These are phyloP conservation scores for Zygosaccharomyces bailii DNA, from an alignment of 805 yeast species.

Conservation along the genomic window DNA sequence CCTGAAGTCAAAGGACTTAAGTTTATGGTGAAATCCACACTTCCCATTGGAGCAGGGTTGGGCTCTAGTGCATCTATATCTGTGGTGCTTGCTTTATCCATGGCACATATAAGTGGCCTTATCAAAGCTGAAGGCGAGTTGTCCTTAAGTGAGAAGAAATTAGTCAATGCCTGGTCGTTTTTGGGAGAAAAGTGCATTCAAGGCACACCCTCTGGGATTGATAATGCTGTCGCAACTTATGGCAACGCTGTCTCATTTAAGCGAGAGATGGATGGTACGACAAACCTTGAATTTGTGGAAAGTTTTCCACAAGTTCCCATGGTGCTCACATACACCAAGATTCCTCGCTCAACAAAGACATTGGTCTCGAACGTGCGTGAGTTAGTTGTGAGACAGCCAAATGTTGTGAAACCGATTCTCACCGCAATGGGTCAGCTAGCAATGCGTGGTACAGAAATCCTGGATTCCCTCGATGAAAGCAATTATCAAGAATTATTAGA, in stretches of 20 bases:
- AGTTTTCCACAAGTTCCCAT: constrained; percentile 70
- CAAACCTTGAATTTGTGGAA: constrained; percentile 22
- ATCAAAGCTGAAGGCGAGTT: constrained; percentile 37
- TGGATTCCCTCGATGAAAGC: constrained; percentile 47
- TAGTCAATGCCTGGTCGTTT: constrained; percentile 82
- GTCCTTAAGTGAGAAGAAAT: constrained; percentile 45
- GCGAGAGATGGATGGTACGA: constrained; percentile 41
- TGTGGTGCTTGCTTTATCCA: constrained; percentile 76
- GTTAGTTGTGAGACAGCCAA: constrained; percentile 51
- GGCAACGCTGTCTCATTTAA: constrained; percentile 96
- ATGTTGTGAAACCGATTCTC: constrained; percentile 53
- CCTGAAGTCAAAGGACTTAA: constrained; percentile 46
- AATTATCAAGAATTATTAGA: constrained; percentile 44
- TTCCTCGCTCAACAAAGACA: constrained; percentile 84
- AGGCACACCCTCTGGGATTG: constrained; percentile 96
- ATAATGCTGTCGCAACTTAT: constrained; percentile 90
- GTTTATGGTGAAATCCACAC: constrained; percentile 71
- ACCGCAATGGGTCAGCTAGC: constrained; percentile 76
- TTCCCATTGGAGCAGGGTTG: constrained; percentile 95
- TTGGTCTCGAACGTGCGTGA: constrained; percentile 74
- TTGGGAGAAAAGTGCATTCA: constrained; percentile 94
- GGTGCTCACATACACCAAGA: constrained; percentile 75
- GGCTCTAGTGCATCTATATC: constrained; percentile 92
- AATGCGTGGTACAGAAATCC: constrained; percentile 49
- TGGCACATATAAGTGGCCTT: constrained; percentile 58